These are phyloP conservation scores for Rhododendron williamsianum DNA, from an alignment of 148 eudicot species.

Conservation along the genomic window DNA sequence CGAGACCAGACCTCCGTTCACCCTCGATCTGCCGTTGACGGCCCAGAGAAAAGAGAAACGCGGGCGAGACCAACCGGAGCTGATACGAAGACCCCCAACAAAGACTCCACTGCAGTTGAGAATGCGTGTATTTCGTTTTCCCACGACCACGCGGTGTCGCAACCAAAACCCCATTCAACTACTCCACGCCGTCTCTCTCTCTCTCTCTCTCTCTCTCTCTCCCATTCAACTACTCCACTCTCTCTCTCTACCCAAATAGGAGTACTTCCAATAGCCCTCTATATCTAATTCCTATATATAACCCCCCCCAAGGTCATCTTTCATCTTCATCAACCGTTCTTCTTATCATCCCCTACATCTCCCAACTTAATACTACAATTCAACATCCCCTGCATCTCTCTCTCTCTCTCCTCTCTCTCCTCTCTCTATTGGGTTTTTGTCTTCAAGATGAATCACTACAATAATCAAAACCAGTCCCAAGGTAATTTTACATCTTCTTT, in stretches of 20 bases:
- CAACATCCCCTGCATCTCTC: background rate
- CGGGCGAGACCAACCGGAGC: too few species aligned
- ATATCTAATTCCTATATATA: background rate
- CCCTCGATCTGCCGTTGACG: too few species aligned
- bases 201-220: background rate
- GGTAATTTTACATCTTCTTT: background rate
- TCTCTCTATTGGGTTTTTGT: too few species aligned
- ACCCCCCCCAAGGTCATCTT: background rate
- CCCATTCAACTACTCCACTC: background rate
- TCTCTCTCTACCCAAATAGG: background rate
- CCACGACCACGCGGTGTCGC: background rate
- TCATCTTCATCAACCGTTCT: background rate
- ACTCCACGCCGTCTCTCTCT: background rate
- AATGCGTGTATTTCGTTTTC: background rate
- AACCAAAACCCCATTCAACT: background rate
- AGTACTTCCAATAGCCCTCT: background rate
- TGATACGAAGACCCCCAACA: too few species aligned
- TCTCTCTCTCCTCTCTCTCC: background rate
- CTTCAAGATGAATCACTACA: slow-evolving; percentile 3
- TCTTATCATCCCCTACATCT: background rate
- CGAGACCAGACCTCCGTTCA: too few species aligned
- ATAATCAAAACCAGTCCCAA: slow-evolving; percentile 7
- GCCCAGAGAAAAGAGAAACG: too few species aligned
- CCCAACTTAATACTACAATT: background rate
- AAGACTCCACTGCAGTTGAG: too few species aligned